Base-by-base conservation (phyloP, 306 rosid genomes). In the Rosa chinensis region DNA sequence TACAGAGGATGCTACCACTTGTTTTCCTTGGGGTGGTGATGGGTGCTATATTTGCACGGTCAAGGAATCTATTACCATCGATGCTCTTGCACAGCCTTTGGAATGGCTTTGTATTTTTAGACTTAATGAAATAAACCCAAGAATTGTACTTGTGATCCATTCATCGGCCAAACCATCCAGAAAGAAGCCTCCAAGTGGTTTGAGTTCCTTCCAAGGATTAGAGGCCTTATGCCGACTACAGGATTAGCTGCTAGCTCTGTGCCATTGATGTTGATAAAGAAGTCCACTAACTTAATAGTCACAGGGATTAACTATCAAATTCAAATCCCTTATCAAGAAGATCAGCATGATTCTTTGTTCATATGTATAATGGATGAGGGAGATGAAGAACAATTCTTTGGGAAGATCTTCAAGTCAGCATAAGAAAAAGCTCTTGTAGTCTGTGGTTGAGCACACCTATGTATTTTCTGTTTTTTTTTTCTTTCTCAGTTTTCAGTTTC, bases 61-160 rank as follows among this genome's bases (percentile, higher is more conserved):
- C 99, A 35, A 91, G 92, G 85, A 95, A 95, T 83, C 92, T 95
- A 55, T 83, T 95, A 45, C 97, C 99, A 72, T 84, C 99, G 47
- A 91, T 96, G 93, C 86, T 96, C 62, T 89, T 93, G 94, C 99
- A 96, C 82, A 96, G 99, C 89, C 96, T 96, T 81, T 96, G 98
- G 98, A 96, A 96, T 79, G 94, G 91, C 79, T 96, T 93, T 47
- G 96, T 96, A 73, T 96, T 90, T 79, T 82, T 96, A 72, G 97
- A 89, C 75, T 73, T 96, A 50, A 91, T 93, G 98, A 95, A 83
- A 79, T 93, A 89, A 87, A 73, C 73, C 72, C 76, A 5, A 47
- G 63, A 78, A 21, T 70, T 76, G 75, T 62, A 66, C 77, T 73
- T 76, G 62, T 56, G 77, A 71, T 80, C 80, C 45, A 53, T 82